Evolutionary conservation across 2,329 filamentous ascomycete genomes (phyloP).

Genomic region (Cordyceps cateniannulata): DNA sequence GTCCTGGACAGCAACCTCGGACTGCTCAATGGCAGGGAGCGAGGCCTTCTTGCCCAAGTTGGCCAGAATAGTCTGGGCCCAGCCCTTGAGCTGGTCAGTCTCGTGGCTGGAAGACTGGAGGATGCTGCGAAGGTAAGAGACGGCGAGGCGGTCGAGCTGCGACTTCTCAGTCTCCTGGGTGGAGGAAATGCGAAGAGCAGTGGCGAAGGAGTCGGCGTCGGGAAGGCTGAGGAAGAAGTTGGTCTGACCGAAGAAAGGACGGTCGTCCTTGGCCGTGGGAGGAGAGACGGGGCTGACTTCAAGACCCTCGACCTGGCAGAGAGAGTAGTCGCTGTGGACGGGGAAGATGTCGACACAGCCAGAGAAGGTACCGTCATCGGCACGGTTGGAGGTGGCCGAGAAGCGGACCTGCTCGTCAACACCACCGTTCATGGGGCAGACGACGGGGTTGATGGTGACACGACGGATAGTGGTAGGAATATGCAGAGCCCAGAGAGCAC

Average conservation of each 20-base stretch:
- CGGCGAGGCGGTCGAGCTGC: conserved; percentile 11
- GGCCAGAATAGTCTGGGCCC: conserved; percentile 12
- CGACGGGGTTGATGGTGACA: conserved; percentile 13
- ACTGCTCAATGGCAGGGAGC: not conserved
- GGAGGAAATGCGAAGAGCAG: not conserved
- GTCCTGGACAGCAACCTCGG: not conserved
- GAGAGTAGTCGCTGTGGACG: conserved; percentile 1
- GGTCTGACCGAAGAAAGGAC: conserved; percentile 12
- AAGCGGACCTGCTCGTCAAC: conserved; percentile 10
- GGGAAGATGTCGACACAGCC: conserved; percentile 13
- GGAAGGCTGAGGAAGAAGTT: conserved; percentile 10
- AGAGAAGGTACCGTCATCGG: conserved; percentile 7
- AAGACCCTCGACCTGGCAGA: conserved; percentile 11
- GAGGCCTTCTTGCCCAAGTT: conserved; percentile 7
- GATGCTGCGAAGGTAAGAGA: conserved; percentile 9
- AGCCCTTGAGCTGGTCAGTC: conserved; percentile 9
- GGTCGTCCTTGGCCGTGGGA: conserved; percentile 10
- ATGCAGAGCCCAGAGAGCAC: conserved; percentile 25
- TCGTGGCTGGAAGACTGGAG: conserved; percentile 10
- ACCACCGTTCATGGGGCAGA: conserved; percentile 12
- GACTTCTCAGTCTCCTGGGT: conserved; percentile 9
- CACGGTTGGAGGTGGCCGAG: conserved; percentile 8
- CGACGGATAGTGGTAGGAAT: conserved; percentile 23
- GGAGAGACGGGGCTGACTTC: conserved; percentile 12
- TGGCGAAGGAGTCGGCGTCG: conserved; percentile 9